Base-by-base conservation (phyloP, 345 rosid species). In the Murraya koenigii region DNA sequence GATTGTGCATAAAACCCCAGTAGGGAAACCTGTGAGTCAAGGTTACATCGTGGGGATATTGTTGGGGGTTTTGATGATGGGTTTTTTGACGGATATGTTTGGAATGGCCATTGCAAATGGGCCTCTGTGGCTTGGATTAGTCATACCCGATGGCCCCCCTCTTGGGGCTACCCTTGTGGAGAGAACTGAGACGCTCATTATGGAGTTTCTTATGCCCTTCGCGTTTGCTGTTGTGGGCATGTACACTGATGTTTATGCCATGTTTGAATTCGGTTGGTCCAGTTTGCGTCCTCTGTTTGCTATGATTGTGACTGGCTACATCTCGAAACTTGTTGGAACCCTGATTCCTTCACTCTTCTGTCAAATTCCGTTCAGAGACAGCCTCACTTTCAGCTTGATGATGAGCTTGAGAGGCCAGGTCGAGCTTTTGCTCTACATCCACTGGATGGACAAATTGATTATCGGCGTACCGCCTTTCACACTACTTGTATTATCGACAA, bases 71-170 rank as follows among this genome's bases (percentile, higher is more conserved):
- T 32, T 90, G 66, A 41, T 77, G 26, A 74, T 79, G 81, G 87
- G 87, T 7, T 94, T 94, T 70, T 14, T 92, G 1, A 85, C 92
- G 0, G 98, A 94, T 39, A 84, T 94, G 89, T 82, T 94, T 5
- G 98, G 97, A 28, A 26, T 92, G 22, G 85, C 88, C 10, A 81
- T 90, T 58, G 93, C 82, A 0, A 86, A 79, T 8, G 97, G 98
- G 38, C 89, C 94, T 4, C 36, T 88, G 20, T 90, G 86, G 90
- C 64, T 88, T 4, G 97, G 98, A 39, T 78, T 90, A 14, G 59
- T 86, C 13, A 87, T 87, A 1, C 98, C 95, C 5, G 93, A 88
- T 3, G 95, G 95, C 6, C 90, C 95, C 0, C 98, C 94, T 0
- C 66, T 94, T 23, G 88, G 95, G 13, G 79, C 92, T 0, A 82